Evolutionary conservation across 1,284 basidiomycete genomes (phyloP).

Genomic region (Grifola frondosa): DNA sequence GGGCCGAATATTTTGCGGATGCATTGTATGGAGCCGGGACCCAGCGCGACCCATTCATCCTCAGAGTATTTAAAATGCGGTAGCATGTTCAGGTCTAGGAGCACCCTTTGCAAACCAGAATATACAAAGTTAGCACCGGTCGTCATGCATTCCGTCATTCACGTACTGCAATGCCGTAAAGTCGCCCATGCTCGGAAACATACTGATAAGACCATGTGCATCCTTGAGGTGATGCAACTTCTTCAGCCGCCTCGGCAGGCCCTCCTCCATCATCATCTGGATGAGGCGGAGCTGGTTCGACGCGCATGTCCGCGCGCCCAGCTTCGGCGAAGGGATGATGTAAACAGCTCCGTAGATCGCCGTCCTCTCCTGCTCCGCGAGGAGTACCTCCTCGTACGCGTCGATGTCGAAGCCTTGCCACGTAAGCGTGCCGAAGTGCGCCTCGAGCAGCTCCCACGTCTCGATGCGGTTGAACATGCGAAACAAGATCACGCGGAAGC

Average conservation of each 20-base stretch:
- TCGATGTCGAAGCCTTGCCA: conserved; percentile 35
- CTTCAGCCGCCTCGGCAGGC: conserved; percentile 33
- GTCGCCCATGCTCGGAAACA: conserved; percentile 40
- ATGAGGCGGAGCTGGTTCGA: conserved; percentile 39
- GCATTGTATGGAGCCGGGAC: conserved; percentile 40
- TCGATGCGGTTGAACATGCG: conserved; percentile 41
- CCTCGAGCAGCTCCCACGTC: conserved; percentile 41
- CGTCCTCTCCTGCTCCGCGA: conserved; percentile 17
- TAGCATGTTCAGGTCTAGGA: conserved; percentile 45
- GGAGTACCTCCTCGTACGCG: conserved; percentile 35
- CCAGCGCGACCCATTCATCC: conserved; percentile 41
- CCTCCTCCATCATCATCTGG: conserved; percentile 38
- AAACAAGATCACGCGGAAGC: conserved; percentile 44
- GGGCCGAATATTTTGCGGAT: conserved; percentile 43
- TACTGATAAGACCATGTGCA: conserved; percentile 34
- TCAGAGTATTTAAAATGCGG: conserved; percentile 39
- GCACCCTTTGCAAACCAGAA: conserved; percentile 27
- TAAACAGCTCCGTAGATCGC: conserved; percentile 39
- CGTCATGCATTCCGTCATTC: neutral
- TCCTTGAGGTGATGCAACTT: conserved; percentile 36
- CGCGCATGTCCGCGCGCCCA: conserved; percentile 32
- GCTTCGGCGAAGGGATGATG: conserved; percentile 40
- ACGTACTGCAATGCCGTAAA: conserved; percentile 43
- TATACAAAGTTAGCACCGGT: neutral
- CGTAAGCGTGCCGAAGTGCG: conserved; percentile 34